A percentile compares a stretch with the other conserved stretches of the same genome.
Evolutionary conservation across 2,329 filamentous ascomycete species (phyloP).

Genomic region (Dactylellina leptospora): DNA sequence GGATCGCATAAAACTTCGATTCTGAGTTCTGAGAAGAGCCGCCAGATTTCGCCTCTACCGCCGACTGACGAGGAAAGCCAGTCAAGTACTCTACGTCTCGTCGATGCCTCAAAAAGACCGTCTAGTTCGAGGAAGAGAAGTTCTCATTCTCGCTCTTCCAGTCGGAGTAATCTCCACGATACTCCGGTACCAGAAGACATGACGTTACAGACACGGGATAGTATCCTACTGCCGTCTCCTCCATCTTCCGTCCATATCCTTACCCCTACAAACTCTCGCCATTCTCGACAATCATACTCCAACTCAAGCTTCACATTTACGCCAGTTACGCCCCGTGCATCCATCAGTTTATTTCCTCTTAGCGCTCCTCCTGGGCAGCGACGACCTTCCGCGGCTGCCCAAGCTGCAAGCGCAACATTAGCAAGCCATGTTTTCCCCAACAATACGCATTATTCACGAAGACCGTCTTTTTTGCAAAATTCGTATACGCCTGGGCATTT

Average conservation of each 20-base stretch:
- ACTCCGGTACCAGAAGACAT: conserved; percentile 43
- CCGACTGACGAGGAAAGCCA: conserved; percentile 28
- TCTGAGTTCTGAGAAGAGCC: conserved; percentile 36
- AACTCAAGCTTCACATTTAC: conserved; percentile 52
- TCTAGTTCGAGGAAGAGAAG: conserved; percentile 36
- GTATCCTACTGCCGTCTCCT: conserved; percentile 39
- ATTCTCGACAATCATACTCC: conserved; percentile 42
- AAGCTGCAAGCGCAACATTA: conserved; percentile 20
- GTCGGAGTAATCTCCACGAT: conserved; percentile 39
- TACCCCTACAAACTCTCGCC: conserved; percentile 41
- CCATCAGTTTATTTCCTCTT: conserved; percentile 46
- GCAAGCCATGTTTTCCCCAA: conserved; percentile 23
- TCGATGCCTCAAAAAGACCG: conserved; percentile 37
- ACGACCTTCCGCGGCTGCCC: conserved; percentile 25
- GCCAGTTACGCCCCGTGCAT: conserved; percentile 38
- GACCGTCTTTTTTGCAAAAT: conserved; percentile 49
- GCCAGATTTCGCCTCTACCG: conserved; percentile 44
- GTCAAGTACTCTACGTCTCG: conserved; percentile 14
- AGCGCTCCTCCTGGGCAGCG: conserved; percentile 35
- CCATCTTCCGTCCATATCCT: conserved; percentile 42
- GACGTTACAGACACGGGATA: conserved; percentile 36
- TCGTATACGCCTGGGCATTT: conserved; percentile 18
- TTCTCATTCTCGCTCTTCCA: conserved; percentile 48
- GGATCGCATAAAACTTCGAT: conserved; percentile 42
- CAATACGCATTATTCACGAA: conserved; percentile 21